Percentiles rank a stretch among this genome's conserved stretches.
Evolutionary conservation across 371 early-diverging fungal genomes (phyloP).

Genomic region (Rhizopus arrhizus): DNA sequence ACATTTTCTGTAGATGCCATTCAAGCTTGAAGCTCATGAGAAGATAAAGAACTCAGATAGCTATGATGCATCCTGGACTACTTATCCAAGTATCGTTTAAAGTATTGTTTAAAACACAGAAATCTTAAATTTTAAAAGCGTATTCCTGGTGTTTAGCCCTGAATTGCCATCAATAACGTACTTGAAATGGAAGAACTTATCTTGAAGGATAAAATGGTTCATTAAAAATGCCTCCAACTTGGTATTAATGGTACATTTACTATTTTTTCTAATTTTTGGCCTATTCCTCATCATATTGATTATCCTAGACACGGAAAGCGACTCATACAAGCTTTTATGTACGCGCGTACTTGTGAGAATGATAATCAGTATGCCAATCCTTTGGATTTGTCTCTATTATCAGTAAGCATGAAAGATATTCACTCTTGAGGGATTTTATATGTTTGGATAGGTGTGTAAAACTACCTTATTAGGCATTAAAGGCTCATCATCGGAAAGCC

Average conservation of each 20-base stretch:
- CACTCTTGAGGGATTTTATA: too few species aligned
- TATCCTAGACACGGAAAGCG: conserved; percentile 44
- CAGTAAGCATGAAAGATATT: conserved; percentile 21
- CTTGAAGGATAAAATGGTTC: conserved; percentile 38
- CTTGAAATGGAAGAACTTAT: conserved; percentile 49
- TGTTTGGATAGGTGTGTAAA: too few species aligned
- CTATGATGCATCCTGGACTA: too few species aligned
- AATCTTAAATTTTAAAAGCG: conserved; percentile 36
- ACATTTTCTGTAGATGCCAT: too few species aligned
- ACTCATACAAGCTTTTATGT: conserved; percentile 54
- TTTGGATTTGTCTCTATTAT: conserved; percentile 52
- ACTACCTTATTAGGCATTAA: too few species aligned
- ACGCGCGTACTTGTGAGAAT: conserved; percentile 51
- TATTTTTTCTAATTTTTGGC: conserved; percentile 53
- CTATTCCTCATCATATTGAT: conserved; percentile 47
- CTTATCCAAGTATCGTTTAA: too few species aligned
- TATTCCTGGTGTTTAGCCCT: conserved; percentile 50
- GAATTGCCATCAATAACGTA: conserved; percentile 51
- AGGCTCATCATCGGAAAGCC: too few species aligned
- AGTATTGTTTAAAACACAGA: conserved; percentile 24
- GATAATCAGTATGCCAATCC: conserved; percentile 60
- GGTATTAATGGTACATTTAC: conserved; percentile 52
- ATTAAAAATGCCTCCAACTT: conserved; percentile 44
- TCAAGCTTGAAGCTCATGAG: too few species aligned
- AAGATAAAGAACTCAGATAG: too few species aligned